Evolutionary conservation across 139 green algal genomes (phyloP), one percentile per base, ranked within the genome.

Genomic region (Auxenochlorella pyrenoidosa): DNA sequence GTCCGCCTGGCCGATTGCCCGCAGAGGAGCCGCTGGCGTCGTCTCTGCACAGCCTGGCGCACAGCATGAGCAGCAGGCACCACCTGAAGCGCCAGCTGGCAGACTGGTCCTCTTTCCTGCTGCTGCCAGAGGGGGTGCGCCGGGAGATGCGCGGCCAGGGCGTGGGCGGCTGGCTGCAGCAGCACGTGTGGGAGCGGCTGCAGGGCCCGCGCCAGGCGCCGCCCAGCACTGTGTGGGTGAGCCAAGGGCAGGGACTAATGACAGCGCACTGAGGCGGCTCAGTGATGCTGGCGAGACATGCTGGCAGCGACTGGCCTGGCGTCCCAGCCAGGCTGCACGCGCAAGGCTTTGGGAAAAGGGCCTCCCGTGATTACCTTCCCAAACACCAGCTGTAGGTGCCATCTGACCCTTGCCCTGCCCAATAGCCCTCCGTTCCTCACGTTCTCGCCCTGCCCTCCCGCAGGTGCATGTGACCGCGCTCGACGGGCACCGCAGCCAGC

Each of bases 131-230:
- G 41, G 80, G 80, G 26, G 22, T 85, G 21, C 72, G 80, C 15
- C 60, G 80, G 4, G 80, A 85, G 80, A 63, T 85, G 40, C 30
- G 80, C 40, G 80, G 80, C 21, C 63, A 75, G 41, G 80, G 80
- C 10, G 59, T 85, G 80, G 60, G 43, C 38, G 44, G 26, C 40
- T 85, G 80, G 80, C 24, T 44, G 63, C 63, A 60, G 24, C 38
- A 77, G 19, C 72, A 77, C 32, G 80, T 85, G 63, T 41, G 30
- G 80, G 59, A 85, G 63, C 60, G 32, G 40, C 63, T 85, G 80
- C 63, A n/a, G 8, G 63, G 51, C 34, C 38, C 18, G 38, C 78
- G 15, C 13, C 30, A 22, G 80, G 58, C 80, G 40, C 80, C 80
- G 38, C 40, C 59, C 0, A 63, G 63, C 34, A 85, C 80, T 2